phyloP scores from a whole-genome alignment of 1,139 yeast genomes.

The Nakaseomyces uthaithaninus region DNA sequence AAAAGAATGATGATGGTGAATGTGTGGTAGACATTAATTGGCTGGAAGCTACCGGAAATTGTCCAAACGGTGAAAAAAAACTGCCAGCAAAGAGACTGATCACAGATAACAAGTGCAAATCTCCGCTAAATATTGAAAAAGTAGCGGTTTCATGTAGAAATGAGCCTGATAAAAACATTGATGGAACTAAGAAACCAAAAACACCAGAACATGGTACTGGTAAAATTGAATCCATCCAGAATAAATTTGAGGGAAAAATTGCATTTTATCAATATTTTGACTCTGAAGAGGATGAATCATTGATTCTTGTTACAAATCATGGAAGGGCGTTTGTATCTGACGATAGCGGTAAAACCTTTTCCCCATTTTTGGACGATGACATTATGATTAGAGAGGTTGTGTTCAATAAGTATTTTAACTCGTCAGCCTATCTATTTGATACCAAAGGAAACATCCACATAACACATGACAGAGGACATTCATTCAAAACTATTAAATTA shows the following conservation, averaged over 20 bases:
- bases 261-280: constrained; percentile 32
- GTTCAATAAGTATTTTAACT: constrained; percentile 55
- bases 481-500: constrained; percentile 39
- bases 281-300: constrained; percentile 53
- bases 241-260: constrained; percentile 30
- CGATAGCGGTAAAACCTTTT: constrained; percentile 66
- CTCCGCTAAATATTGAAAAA: constrained; percentile 17
- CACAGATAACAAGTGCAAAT: constrained; percentile 44
- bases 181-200: constrained; percentile 8
- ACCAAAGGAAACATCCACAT: constrained; percentile 42
- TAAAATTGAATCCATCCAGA: constrained; percentile 25
- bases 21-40: constrained; percentile 48
- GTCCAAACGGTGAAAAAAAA: constrained; percentile 27
- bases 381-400: constrained; percentile 43
- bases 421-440: constrained; percentile 56
- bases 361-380: constrained; percentile 36
- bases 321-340: constrained; percentile 56
- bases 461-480: constrained; percentile 62
- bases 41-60: constrained; percentile 29
- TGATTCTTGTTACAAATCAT: constrained; percentile 51
- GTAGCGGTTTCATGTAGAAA: constrained; percentile 31
- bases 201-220: background rate
- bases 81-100: constrained; percentile 32
- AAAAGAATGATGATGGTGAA: constrained; percentile 36
- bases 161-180: constrained; percentile 12